These are phyloP conservation scores for Lactifluus subvellereus DNA, from an alignment of 768 basidiomycete genomes.

Conservation along the genomic window DNA sequence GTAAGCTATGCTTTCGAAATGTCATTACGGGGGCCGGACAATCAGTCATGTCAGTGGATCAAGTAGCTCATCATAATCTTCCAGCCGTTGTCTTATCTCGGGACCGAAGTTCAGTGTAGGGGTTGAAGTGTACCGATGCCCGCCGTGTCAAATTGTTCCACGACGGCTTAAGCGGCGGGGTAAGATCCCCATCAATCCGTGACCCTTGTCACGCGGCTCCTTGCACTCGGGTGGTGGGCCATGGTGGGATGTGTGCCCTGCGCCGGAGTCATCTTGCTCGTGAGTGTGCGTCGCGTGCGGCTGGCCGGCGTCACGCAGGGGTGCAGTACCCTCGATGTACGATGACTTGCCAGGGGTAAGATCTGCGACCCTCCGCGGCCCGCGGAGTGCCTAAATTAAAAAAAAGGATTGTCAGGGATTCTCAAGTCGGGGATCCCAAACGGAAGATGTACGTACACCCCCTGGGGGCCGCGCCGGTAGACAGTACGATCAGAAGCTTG, in stretches of 20 bases:
- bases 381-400: constrained; percentile 45
- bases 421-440: background rate
- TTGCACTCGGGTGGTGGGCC: constrained; percentile 31
- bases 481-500: constrained; percentile 34
- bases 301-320: background rate
- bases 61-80: too few species aligned
- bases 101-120: too few species aligned
- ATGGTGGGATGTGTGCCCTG: constrained; percentile 51
- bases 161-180: too few species aligned
- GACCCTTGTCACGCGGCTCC: background rate
- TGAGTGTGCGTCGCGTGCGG: constrained; percentile 4
- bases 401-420: background rate
- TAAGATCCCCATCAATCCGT: too few species aligned
- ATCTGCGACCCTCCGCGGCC: constrained; percentile 66
- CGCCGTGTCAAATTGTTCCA: too few species aligned
- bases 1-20: too few species aligned
- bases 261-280: constrained; percentile 40
- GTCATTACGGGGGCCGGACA: too few species aligned
- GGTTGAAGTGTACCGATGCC: too few species aligned
- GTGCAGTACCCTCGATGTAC: constrained; percentile 19
- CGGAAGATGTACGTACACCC: constrained; percentile 35
- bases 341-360: constrained; percentile 34
- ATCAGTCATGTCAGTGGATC: too few species aligned
- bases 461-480: constrained; percentile 27
- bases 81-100: too few species aligned